Base-by-base conservation (phyloP, 2,329 filamentous ascomycete species). In the Dothidotthia symphoricarpi region DNA sequence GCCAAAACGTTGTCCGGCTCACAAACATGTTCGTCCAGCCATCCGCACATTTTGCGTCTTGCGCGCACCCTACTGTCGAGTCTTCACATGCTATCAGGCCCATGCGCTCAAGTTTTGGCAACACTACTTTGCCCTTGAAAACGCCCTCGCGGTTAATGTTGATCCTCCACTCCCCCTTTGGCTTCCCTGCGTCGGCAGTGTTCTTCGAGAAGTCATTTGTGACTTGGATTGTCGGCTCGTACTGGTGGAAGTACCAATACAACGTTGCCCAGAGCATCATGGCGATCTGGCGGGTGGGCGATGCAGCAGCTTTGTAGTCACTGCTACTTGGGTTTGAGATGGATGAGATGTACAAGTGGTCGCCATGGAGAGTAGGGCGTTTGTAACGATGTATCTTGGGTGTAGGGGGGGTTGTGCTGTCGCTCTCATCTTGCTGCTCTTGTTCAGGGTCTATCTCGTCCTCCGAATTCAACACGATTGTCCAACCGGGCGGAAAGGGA, bases 201-300 rank as follows among this genome's bases (percentile, higher is more conserved):
- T 75, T 64, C 48, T 75, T 77, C 1, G 83, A 86, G 0, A 78
- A 73, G 4, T 80, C 71, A 6, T 80, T 86, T 13, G 75, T 74
- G 24, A 93, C 61, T 33, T 80, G 76, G 0, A 78, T 74, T 15
- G 77, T 73, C 0, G 91, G 91, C 53, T 84, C 77, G 1, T 82
- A 77, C 65, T 95, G 88, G 69, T 96, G 90, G 56, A 96, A 97
- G 72, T 97, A 97, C 91, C 91, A 97, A 73, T 88, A 95, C 28
- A 97, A 73, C 1, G 88, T 90, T 24, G 89, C 82, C 87, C 88
- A 97, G 6, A 97, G 76, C 85, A 96, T 95, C 87, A 96, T 89
- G 51, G 91, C 91, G 43, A 95, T 87, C 69, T 95, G 87, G 29
- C 90, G 77, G 1, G 88, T 93, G 0, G 88, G 88, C 45, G 88